phyloP scores from a whole-genome alignment of 495 filamentous ascomycete species.

The Neurospora tetraspora region DNA sequence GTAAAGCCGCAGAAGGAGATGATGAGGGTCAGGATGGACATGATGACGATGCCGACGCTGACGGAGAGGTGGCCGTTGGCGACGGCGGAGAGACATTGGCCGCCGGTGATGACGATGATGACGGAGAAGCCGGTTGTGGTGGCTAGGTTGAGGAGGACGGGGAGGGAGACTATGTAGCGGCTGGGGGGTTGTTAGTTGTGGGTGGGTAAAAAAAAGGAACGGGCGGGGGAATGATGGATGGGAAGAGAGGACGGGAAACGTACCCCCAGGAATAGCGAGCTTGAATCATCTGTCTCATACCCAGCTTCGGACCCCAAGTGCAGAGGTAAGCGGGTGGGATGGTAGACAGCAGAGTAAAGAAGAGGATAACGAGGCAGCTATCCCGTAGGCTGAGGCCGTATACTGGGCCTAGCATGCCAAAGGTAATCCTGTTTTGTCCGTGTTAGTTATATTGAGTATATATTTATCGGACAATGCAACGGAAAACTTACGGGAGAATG shows the following conservation, averaged over 20 bases:
- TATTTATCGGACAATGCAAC: background rate
- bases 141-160: constrained; percentile 40
- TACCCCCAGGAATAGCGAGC: constrained; percentile 45
- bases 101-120: constrained; percentile 36
- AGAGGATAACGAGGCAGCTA: constrained; percentile 40
- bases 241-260: background rate
- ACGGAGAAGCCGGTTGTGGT: constrained; percentile 40
- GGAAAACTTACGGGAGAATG: constrained; percentile 29
- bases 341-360: constrained; percentile 43
- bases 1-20: constrained; percentile 51
- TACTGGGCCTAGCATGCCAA: constrained; percentile 44
- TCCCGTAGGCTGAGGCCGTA: constrained; percentile 41
- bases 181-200: constrained; percentile 5
- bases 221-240: too few relatives aligned
- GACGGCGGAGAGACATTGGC: constrained; percentile 41
- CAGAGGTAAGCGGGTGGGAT: constrained; percentile 40
- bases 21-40: constrained; percentile 41
- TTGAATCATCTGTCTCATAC: constrained; percentile 47
- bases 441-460: constrained; percentile 10
- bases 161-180: constrained; percentile 33
- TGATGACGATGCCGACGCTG: constrained; percentile 42
- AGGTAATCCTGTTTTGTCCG: constrained; percentile 35
- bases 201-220: background rate
- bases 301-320: constrained; percentile 40
- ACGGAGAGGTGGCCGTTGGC: constrained; percentile 37